A percentile compares a stretch with the other conserved stretches of the same genome.
These are phyloP conservation scores for Aspergillus bombycis DNA, from an alignment of 2,329 filamentous ascomycete species.

Conservation along the genomic window DNA sequence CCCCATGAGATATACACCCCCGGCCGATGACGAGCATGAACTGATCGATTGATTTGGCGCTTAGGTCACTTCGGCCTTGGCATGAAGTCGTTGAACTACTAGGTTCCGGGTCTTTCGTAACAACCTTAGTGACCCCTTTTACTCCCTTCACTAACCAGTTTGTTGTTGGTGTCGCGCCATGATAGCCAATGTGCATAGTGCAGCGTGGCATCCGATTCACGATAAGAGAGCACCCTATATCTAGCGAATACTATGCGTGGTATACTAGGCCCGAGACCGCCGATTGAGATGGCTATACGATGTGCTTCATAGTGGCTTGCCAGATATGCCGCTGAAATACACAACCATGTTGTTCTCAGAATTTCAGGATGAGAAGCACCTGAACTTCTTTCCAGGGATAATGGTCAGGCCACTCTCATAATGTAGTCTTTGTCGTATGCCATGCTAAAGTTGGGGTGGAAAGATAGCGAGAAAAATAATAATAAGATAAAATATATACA, in stretches of 20 bases:
- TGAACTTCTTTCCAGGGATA: not conserved
- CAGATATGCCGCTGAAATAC: not conserved
- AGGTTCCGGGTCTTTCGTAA: not conserved
- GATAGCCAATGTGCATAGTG: not conserved
- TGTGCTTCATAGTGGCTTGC: not conserved
- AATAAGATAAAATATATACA: not conserved
- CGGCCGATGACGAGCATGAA: not conserved
- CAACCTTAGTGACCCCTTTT: not conserved
- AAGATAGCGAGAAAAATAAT: not conserved
- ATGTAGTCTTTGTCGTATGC: not conserved
- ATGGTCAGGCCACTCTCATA: not conserved
- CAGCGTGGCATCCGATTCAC: conserved; percentile 5
- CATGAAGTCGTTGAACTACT: not conserved
- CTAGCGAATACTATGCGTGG: not conserved
- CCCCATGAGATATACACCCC: not conserved
- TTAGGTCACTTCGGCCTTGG: not conserved
- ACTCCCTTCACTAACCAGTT: not conserved
- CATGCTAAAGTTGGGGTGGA: not conserved
- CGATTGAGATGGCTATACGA: not conserved
- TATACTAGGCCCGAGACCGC: not conserved
- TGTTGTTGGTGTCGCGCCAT: not conserved
- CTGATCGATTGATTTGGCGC: not conserved
- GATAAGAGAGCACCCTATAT: not conserved
- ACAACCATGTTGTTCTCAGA: not conserved
- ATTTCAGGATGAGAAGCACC: not conserved